These are phyloP conservation scores for Plasmodium coatneyi DNA, from an alignment of 169 alveolate genomes.

Conservation along the genomic window DNA sequence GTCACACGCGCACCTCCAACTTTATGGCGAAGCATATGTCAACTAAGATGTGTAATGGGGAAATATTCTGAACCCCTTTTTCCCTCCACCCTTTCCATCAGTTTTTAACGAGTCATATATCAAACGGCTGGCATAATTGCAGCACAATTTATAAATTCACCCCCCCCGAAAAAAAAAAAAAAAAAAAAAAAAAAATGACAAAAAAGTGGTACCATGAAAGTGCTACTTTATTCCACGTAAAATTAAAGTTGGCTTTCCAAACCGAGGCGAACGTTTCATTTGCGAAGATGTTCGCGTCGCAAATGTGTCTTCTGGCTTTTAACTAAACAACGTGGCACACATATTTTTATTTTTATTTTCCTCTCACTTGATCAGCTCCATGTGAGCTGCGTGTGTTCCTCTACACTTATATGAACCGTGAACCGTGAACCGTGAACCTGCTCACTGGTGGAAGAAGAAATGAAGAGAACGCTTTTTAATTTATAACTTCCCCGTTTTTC, in stretches of 20 bases:
- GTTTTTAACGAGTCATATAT: not conserved
- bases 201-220: not conserved
- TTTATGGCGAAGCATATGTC: not conserved
- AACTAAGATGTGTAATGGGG: not conserved
- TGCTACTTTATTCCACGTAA: not conserved
- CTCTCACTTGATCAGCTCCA: not conserved
- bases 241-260: not conserved
- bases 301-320: not conserved
- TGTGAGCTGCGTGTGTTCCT: not conserved
- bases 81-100: not conserved
- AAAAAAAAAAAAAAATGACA: not conserved
- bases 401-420: not conserved
- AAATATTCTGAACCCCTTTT: not conserved
- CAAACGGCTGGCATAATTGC: not conserved
- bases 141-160: not conserved
- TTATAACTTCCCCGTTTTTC: not conserved
- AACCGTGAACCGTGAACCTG: not conserved
- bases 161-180: no score
- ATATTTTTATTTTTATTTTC: no score
- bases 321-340: not conserved
- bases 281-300: not conserved
- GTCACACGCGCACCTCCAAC: not conserved
- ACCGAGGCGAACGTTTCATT: not conserved
- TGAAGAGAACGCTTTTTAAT: not conserved
- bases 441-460: not conserved